Base-by-base conservation (phyloP, 2,329 filamentous ascomycete species). In the Colletotrichum filicis region DNA sequence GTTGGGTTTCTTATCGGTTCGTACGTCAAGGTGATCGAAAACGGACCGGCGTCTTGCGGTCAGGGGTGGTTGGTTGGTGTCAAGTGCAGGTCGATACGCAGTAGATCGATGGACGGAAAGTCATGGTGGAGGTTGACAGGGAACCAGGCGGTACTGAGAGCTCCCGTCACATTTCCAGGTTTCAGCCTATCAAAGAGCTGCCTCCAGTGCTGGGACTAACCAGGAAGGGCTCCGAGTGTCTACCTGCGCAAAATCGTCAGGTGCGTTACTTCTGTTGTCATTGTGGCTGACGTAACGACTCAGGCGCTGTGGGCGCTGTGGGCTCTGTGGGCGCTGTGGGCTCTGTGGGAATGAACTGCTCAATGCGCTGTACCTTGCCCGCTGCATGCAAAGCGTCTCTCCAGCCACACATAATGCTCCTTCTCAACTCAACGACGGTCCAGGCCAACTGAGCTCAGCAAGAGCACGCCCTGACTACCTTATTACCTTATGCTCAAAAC, bases 71-170 rank as follows among this genome's bases (percentile, higher is more conserved):
- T 71, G 71, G 74, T 74, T 55, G 68, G 58, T 66, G 72, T 68
- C 65, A 59, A 68, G 60, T 69, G 62, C 59, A 73, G 74, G 72
- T 60, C 66, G 65, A 62, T 68, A 42, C 37, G 37, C 16, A 42
- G 37, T 42, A 46, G 67, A 68, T 74, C 71, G 71, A 71, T 72
- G 46, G 61, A 66, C 56, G 30, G 68, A 62, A 53, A 68, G 69
- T 66, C 61, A 61, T 62, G 70, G 73, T 69, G 73, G 70, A 73
- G 64, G 73, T 74, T 65, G 65, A 71, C 71, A 63, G 66, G 71
- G 71, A 74, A 72, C 68, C 58, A 67, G 63, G 66, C 73, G 66
- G 73, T 73, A 71, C 70, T 74, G 66, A 74, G 71, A 74, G 73
- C 73, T 74, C 60, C 59, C 65, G 60, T 74, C 68, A 66, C 66